phyloP scores from a whole-genome alignment of 305 asterid species.

The Rubia tinctorum region DNA sequence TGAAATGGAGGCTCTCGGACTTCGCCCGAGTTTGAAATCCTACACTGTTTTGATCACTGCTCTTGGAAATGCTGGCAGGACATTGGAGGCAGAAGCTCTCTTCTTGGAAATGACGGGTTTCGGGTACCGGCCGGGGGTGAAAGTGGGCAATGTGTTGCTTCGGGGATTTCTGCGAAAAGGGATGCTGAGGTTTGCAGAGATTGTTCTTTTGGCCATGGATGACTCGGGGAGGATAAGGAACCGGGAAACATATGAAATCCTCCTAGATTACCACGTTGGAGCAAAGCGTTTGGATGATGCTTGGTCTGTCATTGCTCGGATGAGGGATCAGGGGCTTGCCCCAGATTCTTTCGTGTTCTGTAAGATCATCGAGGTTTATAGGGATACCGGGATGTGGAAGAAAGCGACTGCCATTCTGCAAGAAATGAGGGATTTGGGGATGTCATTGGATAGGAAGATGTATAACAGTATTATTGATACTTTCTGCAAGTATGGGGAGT shows the following conservation, averaged over 20 bases:
- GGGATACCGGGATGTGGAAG: constrained; percentile 98
- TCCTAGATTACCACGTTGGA: constrained; percentile 58
- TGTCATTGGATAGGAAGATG: constrained; percentile 53
- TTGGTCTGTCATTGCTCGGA: constrained; percentile 69
- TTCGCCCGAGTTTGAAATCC: constrained; percentile 42
- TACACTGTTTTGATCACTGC: constrained; percentile 49
- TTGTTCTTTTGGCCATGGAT: constrained; percentile 38
- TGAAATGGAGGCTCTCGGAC: constrained; percentile 79
- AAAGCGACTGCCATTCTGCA: constrained; percentile 67
- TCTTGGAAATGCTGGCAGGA: constrained; percentile 74
- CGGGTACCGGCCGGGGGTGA: constrained; percentile 52
- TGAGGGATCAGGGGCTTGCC: constrained; percentile 62
- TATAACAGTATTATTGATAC: constrained; percentile 80
- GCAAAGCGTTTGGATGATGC: constrained; percentile 73
- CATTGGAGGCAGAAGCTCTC: constrained; percentile 76
- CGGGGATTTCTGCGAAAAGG: constrained; percentile 71
- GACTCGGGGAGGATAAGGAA: constrained; percentile 45
- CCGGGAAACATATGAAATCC: constrained; percentile 65
- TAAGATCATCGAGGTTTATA: constrained; percentile 70
- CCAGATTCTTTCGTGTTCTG: constrained; percentile 74
- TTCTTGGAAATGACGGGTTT: constrained; percentile 68
- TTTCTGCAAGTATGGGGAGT: constrained; percentile 74
- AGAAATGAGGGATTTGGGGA: constrained; percentile 62
- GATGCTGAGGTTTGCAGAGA: constrained; percentile 50
- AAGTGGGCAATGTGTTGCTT: constrained; percentile 57